phyloP scores from a whole-genome alignment of 805 yeast genomes.

The Kluyveromyces starmeri region DNA sequence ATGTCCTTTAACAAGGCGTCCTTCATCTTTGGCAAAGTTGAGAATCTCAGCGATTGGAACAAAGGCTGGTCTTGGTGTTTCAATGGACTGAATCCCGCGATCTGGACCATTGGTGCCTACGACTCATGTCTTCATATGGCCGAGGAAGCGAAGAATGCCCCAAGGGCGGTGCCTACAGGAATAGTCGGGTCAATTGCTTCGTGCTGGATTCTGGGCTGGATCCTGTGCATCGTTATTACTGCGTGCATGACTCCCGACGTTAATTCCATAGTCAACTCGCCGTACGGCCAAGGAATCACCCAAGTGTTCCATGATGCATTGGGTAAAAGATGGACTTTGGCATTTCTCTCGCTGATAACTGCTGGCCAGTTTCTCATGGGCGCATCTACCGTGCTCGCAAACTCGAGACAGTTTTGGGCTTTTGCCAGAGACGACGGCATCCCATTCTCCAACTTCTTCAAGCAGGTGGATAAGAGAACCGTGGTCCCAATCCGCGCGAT shows the following conservation, averaged over 20 bases:
- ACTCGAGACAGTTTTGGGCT: constrained; percentile 62
- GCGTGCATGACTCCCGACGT: constrained; percentile 46
- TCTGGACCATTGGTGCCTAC: constrained; percentile 72
- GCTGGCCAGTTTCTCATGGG: constrained; percentile 55
- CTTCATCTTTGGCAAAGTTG: constrained; percentile 46
- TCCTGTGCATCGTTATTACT: constrained; percentile 42
- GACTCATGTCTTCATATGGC: constrained; percentile 68
- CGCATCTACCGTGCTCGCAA: constrained; percentile 14
- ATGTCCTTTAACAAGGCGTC: constrained; percentile 39
- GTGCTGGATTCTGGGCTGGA: constrained; percentile 52
- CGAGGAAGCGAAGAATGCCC: constrained; percentile 60
- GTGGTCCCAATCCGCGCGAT: constrained; percentile 60
- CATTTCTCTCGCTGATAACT: constrained; percentile 49
- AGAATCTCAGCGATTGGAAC: constrained; percentile 46
- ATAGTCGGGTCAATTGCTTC: constrained; percentile 48
- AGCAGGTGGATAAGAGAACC: constrained; percentile 43
- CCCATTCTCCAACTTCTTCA: constrained; percentile 47
- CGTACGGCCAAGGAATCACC: constrained; percentile 55
- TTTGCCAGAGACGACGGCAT: constrained; percentile 69
- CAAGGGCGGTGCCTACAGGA: constrained; percentile 56
- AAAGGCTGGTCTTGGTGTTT: constrained; percentile 48
- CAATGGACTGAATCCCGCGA: constrained; percentile 50
- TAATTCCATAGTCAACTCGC: constrained; percentile 33
- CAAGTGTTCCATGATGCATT: constrained; percentile 54
- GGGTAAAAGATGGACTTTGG: constrained; percentile 58